Conservation (phyloP, 1,284 basidiomycete genomes). For the Ustilago nuda region DNA sequence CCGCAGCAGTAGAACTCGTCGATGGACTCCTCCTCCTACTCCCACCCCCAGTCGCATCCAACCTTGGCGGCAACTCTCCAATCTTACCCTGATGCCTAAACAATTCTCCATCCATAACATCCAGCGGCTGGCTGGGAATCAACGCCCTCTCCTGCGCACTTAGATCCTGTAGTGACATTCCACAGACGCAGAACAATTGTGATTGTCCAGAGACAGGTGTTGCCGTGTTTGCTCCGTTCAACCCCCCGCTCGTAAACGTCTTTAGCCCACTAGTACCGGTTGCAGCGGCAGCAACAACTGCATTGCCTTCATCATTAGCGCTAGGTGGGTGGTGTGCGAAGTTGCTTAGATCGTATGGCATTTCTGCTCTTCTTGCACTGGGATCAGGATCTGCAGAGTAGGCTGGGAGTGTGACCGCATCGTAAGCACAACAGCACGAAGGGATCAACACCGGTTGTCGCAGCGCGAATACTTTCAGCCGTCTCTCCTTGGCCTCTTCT, state of each 20-base stretch:
- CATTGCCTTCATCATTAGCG: conserved; percentile 4
- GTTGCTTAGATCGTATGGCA: conserved; percentile 57
- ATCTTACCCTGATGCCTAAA: conserved; percentile 62
- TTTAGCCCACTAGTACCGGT: not conserved
- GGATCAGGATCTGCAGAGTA: conserved; percentile 56
- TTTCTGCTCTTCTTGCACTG: conserved; percentile 26
- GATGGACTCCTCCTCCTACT: conserved; percentile 22
- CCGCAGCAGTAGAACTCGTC: conserved; percentile 7
- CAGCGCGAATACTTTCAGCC: conserved; percentile 67
- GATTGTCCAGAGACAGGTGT: conserved; percentile 50
- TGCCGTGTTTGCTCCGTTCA: conserved; percentile 44
- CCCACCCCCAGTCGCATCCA: conserved; percentile 13
- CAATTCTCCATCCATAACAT: conserved; percentile 49
- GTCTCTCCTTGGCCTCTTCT: conserved; percentile 46
- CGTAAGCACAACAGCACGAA: conserved; percentile 67
- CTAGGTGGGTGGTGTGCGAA: conserved; percentile 29
- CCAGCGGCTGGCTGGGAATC: conserved; percentile 55
- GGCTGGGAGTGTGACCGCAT: conserved; percentile 65
- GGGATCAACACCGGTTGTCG: conserved; percentile 65
- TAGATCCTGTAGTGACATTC: conserved; percentile 64
- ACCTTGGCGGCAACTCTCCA: conserved; percentile 54
- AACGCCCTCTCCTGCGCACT: conserved; percentile 58
- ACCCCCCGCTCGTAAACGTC: conserved; percentile 5
- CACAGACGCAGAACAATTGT: conserved; percentile 68
- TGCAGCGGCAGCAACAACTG: conserved; percentile 1